Evolutionary conservation across 371 early-diverging fungal species (phyloP).

Genomic region (Rhizopus arrhizus): DNA sequence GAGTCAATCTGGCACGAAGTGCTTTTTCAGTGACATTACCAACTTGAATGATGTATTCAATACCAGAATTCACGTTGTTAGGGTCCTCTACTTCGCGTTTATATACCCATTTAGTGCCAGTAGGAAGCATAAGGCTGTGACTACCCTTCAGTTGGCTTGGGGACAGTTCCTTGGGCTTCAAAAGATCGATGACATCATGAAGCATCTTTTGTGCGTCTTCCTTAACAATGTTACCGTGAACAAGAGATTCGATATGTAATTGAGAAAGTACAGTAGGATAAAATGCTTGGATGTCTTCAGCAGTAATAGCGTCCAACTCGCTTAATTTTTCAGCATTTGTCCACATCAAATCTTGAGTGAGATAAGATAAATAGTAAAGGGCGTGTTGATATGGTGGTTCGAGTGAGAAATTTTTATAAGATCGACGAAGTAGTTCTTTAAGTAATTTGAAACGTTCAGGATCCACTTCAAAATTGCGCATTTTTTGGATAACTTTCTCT

Average conservation of each 20-base stretch:
- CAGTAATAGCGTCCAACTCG: constrained; percentile 60
- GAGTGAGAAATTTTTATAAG: constrained; percentile 70
- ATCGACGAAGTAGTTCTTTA: constrained; percentile 69
- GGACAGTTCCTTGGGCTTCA: constrained; percentile 65
- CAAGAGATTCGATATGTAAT: constrained; percentile 76
- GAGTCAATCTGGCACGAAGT: constrained; percentile 66
- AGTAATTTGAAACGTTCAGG: constrained; percentile 73
- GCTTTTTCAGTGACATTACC: constrained; percentile 57
- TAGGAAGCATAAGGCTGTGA: constrained; percentile 72
- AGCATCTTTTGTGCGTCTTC: constrained; percentile 67
- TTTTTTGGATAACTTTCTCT: constrained; percentile 68
- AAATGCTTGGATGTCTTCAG: constrained; percentile 74
- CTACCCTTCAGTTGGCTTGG: constrained; percentile 60
- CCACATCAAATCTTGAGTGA: constrained; percentile 83
- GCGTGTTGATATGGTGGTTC: constrained; percentile 82
- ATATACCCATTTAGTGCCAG: constrained; percentile 64
- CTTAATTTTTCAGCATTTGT: constrained; percentile 77
- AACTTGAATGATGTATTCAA: constrained; percentile 78
- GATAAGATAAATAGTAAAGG: constrained; percentile 70
- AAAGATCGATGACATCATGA: constrained; percentile 49
- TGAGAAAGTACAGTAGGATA: constrained; percentile 69
- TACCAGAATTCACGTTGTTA: constrained; percentile 84
- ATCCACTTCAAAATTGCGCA: constrained; percentile 67
- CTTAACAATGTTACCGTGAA: constrained; percentile 80
- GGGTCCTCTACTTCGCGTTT: constrained; percentile 69